These are phyloP conservation scores for Penicillium egyptiacum DNA, from an alignment of 495 filamentous ascomycete genomes.

Conservation along the genomic window DNA sequence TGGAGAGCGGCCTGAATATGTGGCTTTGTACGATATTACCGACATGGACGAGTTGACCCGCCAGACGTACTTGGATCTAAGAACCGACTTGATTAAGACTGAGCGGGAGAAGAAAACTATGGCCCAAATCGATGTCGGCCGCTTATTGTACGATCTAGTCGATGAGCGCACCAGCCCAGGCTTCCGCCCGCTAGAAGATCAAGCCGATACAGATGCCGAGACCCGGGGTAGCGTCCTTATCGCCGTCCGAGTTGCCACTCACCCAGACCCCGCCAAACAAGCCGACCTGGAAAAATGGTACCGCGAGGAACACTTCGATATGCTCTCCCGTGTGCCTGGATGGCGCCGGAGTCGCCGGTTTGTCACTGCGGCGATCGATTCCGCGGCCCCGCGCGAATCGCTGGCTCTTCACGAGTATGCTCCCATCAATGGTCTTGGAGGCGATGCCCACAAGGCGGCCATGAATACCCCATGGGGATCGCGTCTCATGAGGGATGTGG, in stretches of 20 bases:
- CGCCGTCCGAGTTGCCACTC: constrained; percentile 57
- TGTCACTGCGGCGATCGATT: constrained; percentile 55
- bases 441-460: constrained; percentile 61
- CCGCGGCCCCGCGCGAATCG: constrained; percentile 51
- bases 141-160: constrained; percentile 66
- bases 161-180: constrained; percentile 49
- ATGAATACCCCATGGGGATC: constrained; percentile 57
- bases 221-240: constrained; percentile 58
- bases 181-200: constrained; percentile 58
- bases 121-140: constrained; percentile 68
- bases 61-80: constrained; percentile 63
- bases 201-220: constrained; percentile 55
- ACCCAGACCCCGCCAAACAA: constrained; percentile 51
- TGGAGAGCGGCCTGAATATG: constrained; percentile 58
- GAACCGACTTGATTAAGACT: constrained; percentile 62
- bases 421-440: constrained; percentile 61
- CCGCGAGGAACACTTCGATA: constrained; percentile 66
- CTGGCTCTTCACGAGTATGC: constrained; percentile 71
- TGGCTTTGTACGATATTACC: constrained; percentile 78
- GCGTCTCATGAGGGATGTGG: constrained; percentile 55
- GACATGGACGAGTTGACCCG: constrained; percentile 67
- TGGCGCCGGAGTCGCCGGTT: constrained; percentile 71
- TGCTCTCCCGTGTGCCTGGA: constrained; percentile 70
- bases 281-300: constrained; percentile 66
- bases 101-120: constrained; percentile 73